A percentile compares a stretch with the other conserved stretches of the same genome.
These are phyloP conservation scores for Fusarium nanum DNA, from an alignment of 2,329 filamentous ascomycete genomes.

Conservation along the genomic window DNA sequence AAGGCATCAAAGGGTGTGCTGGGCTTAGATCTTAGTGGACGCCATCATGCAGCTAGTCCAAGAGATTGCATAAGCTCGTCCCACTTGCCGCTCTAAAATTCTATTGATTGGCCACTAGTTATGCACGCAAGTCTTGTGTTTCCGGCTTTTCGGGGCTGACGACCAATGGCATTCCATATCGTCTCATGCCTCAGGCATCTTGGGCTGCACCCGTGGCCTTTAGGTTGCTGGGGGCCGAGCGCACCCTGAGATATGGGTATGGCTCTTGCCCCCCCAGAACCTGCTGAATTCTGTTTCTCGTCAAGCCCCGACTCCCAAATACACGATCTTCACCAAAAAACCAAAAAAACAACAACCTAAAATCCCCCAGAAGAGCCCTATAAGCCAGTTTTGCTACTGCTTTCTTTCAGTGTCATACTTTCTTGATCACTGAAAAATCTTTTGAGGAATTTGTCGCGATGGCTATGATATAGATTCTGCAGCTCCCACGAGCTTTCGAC, in stretches of 20 bases:
- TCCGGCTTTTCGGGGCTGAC: constrained; percentile 4
- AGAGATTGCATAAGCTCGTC: constrained; percentile 28
- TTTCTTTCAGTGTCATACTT: constrained; percentile 39
- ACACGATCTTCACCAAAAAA: constrained; percentile 34
- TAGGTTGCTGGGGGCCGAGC: constrained; percentile 39
- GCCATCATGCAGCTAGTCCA: constrained; percentile 21
- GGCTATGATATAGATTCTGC: constrained; percentile 45
- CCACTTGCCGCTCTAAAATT: constrained; percentile 8
- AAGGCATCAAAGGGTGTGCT: constrained; percentile 12
- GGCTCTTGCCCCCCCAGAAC: constrained; percentile 43
- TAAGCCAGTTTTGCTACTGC: constrained; percentile 21
- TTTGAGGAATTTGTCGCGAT: constrained; percentile 34
- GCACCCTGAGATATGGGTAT: constrained; percentile 45
- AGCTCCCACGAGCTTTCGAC: constrained; percentile 45
- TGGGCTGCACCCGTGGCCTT: constrained; percentile 36
- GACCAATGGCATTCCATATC: constrained; percentile 33
- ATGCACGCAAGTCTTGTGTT: constrained; percentile 43
- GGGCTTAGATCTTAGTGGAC: constrained; percentile 11
- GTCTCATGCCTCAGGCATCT: constrained; percentile 43
- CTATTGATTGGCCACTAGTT: constrained; percentile 34
- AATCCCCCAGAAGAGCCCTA: constrained; percentile 30
- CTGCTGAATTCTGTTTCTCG: constrained; percentile 41
- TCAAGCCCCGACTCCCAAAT: constrained; percentile 42
- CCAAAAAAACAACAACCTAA: constrained; percentile 20
- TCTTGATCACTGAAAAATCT: constrained; percentile 39